These are phyloP conservation scores for Eruca vesicaria DNA, from an alignment of 441 rosid species.

Conservation along the genomic window DNA sequence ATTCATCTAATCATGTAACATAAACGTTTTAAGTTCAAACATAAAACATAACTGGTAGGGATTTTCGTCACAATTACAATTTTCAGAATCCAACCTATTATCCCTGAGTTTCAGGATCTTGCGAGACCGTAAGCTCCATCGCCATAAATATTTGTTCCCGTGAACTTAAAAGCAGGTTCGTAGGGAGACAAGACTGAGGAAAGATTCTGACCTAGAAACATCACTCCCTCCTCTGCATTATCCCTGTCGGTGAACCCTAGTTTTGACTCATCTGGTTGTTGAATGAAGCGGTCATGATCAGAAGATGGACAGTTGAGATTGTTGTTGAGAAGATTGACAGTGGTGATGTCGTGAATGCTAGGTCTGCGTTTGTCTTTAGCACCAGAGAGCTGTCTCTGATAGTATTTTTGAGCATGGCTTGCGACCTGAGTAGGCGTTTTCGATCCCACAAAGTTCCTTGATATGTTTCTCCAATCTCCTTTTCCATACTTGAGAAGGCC, in stretches of 20 bases:
- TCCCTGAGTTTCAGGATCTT: slow-evolving; percentile 1
- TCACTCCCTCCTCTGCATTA: slow-evolving; percentile 20
- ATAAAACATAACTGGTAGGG: not conserved
- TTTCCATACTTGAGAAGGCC: slow-evolving; percentile 62
- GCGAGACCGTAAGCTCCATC: slow-evolving; percentile 3
- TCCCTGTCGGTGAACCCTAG: slow-evolving; percentile 15
- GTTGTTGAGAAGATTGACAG: slow-evolving; percentile 30
- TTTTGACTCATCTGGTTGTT: slow-evolving; percentile 27
- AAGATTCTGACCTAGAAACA: slow-evolving; percentile 34
- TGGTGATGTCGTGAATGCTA: slow-evolving; percentile 62
- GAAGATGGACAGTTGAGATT: slow-evolving; percentile 16
- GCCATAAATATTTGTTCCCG: not conserved
- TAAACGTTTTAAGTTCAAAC: slow-evolving; percentile 14
- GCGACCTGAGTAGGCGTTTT: slow-evolving; percentile 75
- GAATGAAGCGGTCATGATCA: slow-evolving; percentile 26
- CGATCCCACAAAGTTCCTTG: slow-evolving; percentile 56
- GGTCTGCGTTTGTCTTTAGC: slow-evolving; percentile 59
- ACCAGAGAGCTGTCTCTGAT: slow-evolving; percentile 45
- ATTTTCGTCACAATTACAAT: slow-evolving; percentile 5
- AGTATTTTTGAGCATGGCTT: slow-evolving; percentile 72
- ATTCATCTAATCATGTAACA: slow-evolving; percentile 17
- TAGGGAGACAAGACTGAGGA: slow-evolving; percentile 28
- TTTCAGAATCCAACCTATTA: slow-evolving; percentile 1
- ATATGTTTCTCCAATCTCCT: slow-evolving; percentile 80
- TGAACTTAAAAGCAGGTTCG: not conserved